Evolutionary conservation across 73 alveolate species (phyloP).

Genomic region (Breviolum minutum): DNA sequence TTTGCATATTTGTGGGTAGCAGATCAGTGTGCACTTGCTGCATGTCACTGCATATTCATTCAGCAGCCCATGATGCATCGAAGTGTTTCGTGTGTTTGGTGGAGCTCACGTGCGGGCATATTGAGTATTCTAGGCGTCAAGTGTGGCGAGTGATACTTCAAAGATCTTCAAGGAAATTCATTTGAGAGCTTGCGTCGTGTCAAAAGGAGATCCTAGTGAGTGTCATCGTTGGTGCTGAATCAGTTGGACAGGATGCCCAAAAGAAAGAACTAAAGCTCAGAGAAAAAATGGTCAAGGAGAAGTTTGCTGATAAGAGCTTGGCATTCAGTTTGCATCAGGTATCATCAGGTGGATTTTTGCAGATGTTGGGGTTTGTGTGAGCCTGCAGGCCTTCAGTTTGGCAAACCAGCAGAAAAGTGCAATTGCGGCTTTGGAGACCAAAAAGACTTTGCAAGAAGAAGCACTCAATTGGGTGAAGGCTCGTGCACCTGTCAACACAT

Average conservation of each 20-base stretch:
- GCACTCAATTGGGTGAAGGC: slow-evolving; percentile 71
- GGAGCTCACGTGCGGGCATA: too few species aligned
- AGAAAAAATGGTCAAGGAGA: slow-evolving; percentile 68
- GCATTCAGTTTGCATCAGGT: not conserved
- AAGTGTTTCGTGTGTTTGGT: too few species aligned
- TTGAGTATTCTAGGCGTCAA: too few species aligned
- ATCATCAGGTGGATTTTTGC: not conserved
- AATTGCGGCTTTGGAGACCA: slow-evolving; percentile 30
- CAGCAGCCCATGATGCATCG: too few species aligned
- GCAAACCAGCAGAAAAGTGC: slow-evolving; percentile 20
- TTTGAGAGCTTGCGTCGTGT: too few species aligned
- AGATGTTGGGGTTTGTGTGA: not conserved
- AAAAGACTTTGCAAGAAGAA: slow-evolving; percentile 23
- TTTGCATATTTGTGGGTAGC: too few species aligned
- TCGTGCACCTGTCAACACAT: not conserved
- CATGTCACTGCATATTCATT: too few species aligned
- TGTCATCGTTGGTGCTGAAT: not conserved
- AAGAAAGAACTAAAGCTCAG: slow-evolving; percentile 65
- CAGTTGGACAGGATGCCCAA: slow-evolving; percentile 21
- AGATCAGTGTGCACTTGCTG: too few species aligned
- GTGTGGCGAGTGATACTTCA: too few species aligned
- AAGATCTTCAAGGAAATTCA: too few species aligned
- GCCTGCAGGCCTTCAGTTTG: slow-evolving; percentile 33
- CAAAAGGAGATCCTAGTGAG: too few species aligned
- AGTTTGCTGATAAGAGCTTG: not conserved